Conservation (phyloP, 2,329 filamentous ascomycete species). For the Septoria linicola region DNA sequence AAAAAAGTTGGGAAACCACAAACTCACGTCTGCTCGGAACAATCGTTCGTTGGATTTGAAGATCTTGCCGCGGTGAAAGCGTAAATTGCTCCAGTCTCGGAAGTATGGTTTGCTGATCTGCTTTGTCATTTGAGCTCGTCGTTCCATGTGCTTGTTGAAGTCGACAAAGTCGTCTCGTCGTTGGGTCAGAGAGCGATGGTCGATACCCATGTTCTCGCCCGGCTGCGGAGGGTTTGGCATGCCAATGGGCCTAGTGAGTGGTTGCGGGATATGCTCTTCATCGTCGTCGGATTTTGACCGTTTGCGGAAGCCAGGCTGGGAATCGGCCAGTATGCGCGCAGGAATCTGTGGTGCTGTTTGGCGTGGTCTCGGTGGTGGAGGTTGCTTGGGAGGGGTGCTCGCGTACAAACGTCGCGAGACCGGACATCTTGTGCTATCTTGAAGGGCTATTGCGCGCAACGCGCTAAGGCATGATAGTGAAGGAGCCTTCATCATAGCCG, state of each 20-base stretch:
- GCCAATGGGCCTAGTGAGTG: conserved; percentile 73
- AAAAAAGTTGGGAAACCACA: conserved; percentile 91
- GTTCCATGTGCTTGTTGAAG: conserved; percentile 78
- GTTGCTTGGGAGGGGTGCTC: conserved; percentile 12
- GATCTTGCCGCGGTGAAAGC: conserved; percentile 81
- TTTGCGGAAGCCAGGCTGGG: conserved; percentile 27
- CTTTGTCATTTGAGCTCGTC: conserved; percentile 71
- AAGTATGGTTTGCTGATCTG: conserved; percentile 88
- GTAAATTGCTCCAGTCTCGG: conserved; percentile 87
- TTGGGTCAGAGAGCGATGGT: conserved; percentile 65
- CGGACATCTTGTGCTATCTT: too few relatives aligned
- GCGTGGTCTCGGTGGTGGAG: conserved; percentile 21
- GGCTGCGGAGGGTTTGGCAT: conserved; percentile 68
- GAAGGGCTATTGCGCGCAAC: too few relatives aligned
- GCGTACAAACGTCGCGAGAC: too few relatives aligned
- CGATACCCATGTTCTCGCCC: conserved; percentile 80
- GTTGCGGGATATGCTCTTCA: conserved; percentile 52
- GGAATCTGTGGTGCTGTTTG: conserved; percentile 16
- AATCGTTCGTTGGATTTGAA: conserved; percentile 82
- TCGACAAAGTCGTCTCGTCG: conserved; percentile 77
- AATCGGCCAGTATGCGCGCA: conserved; percentile 19
- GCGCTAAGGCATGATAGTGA: too few relatives aligned
- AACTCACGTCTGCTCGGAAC: conserved; percentile 76
- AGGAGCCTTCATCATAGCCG: too few relatives aligned
- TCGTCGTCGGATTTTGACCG: conserved; percentile 32